Conservation (phyloP, 306 rosid genomes). For the Oemleria cerasiformis region DNA sequence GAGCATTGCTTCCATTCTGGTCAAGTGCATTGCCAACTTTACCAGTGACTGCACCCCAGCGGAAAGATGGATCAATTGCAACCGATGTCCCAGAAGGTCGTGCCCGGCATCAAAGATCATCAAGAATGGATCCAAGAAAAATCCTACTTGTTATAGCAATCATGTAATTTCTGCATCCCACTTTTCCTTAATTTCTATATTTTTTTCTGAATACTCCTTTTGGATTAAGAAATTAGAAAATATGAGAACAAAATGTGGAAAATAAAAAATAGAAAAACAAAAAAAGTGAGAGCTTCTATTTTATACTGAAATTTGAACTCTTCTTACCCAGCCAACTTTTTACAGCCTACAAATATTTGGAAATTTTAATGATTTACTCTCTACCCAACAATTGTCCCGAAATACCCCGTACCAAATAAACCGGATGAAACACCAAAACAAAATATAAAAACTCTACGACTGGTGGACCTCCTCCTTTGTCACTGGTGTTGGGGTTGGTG, state of each 20-base stretch:
- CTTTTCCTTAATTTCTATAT: conserved; percentile 12
- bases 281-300: no score
- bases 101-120: conserved; percentile 69
- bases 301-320: no score
- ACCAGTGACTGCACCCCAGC: conserved; percentile 82
- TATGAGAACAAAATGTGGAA: neutral
- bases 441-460: no score
- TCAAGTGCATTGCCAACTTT: conserved; percentile 85
- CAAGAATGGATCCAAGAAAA: conserved; percentile 97
- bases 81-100: conserved; percentile 76
- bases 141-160: conserved; percentile 90
- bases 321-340: no score
- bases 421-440: no score
- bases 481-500: no score
- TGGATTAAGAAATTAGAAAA: neutral
- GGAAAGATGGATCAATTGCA: conserved; percentile 62
- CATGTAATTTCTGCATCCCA: conserved; percentile 49
- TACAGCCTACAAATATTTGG: no score
- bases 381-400: no score
- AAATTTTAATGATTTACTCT: no score
- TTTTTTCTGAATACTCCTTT: neutral
- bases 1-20: conserved; percentile 98
- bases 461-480: no score
- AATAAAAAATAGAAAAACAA: neutral
- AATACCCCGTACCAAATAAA: no score